A percentile compares a stretch with the other conserved stretches of the same genome.
phyloP scores from a whole-genome alignment of 2,329 filamentous ascomycete genomes.

The Cladosporium sp. region DNA sequence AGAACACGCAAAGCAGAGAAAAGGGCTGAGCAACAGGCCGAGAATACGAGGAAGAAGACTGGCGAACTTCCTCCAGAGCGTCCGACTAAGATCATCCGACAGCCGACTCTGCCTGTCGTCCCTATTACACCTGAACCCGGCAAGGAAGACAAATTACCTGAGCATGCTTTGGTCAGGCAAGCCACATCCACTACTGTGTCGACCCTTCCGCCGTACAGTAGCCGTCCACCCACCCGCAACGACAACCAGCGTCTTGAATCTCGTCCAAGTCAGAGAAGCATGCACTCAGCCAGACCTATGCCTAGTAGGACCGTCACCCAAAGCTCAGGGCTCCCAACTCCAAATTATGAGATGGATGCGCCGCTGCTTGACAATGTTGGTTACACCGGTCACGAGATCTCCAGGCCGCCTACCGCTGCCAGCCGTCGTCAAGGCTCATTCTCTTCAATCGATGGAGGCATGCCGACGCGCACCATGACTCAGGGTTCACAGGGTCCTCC shows the following conservation, averaged over 20 bases:
- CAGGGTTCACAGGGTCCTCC: no score
- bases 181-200: conserved; percentile 40
- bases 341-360: conserved; percentile 66
- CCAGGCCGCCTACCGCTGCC: conserved; percentile 30
- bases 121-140: conserved; percentile 57
- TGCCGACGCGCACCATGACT: conserved; percentile 26
- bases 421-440: conserved; percentile 31
- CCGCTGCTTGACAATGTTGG: conserved; percentile 64
- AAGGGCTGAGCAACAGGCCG: conserved; percentile 57
- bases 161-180: conserved; percentile 40
- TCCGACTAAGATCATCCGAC: conserved; percentile 48
- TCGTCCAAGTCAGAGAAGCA: conserved; percentile 46
- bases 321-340: conserved; percentile 53
- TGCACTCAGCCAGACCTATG: conserved; percentile 42
- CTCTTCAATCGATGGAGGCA: conserved; percentile 29
- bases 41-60: conserved; percentile 40
- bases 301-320: conserved; percentile 53
- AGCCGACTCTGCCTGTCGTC: conserved; percentile 69
- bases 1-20: conserved; percentile 57
- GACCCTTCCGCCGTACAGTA: conserved; percentile 50
- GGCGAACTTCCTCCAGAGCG: conserved; percentile 29
- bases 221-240: conserved; percentile 58
- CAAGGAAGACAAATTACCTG: conserved; percentile 49
- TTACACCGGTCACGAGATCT: conserved; percentile 30
- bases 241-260: conserved; percentile 34